phyloP scores from a whole-genome alignment of 139 green algal genomes.

The Volvox reticuliferus region DNA sequence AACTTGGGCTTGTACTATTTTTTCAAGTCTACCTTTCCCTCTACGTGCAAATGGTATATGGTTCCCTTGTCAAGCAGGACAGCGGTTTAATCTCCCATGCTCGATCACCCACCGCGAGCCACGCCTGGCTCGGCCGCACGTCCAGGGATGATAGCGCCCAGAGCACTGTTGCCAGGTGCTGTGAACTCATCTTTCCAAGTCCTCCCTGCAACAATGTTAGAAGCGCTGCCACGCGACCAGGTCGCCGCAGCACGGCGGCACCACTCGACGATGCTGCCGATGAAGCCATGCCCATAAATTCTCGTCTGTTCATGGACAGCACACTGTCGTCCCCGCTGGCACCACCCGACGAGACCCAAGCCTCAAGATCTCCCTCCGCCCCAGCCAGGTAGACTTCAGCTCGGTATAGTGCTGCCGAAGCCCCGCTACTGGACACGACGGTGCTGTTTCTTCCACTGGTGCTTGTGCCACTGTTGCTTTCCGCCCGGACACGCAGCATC shows the following conservation, averaged over 20 bases:
- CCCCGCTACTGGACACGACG: not conserved
- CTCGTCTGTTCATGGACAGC: not conserved
- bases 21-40: too few relatives aligned
- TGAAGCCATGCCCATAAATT: not conserved
- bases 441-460: not conserved
- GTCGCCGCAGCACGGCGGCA: not conserved
- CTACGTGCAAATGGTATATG: too few relatives aligned
- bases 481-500: not conserved
- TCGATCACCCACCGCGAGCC: constrained; percentile 29
- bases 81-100: not conserved
- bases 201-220: not conserved
- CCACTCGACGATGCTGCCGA: not conserved
- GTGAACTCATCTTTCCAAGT: not conserved
- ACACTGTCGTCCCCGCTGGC: not conserved
- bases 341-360: not conserved
- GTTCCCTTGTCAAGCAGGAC: too few relatives aligned
- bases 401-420: not conserved
- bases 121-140: constrained; percentile 8
- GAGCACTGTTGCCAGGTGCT: constrained; percentile 29
- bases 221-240: not conserved
- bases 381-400: not conserved
- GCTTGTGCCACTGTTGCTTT: not conserved
- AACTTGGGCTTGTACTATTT: too few relatives aligned
- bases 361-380: not conserved
- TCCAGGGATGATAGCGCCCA: constrained; percentile 27